These are phyloP conservation scores for Xylariaceae sp. DNA, from an alignment of 2,329 filamentous ascomycete species.

Conservation along the genomic window DNA sequence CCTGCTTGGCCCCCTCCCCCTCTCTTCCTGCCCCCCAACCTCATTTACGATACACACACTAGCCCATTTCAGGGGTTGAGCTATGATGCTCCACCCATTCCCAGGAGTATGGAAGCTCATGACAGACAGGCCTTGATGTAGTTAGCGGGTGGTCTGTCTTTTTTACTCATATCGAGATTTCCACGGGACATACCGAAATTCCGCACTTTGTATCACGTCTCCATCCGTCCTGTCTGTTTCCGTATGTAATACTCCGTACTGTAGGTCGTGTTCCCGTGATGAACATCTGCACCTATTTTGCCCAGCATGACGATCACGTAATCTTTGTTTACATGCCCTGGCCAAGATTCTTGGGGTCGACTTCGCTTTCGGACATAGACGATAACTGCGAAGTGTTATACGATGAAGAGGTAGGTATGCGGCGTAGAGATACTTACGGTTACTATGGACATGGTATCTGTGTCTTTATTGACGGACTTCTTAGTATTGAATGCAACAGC, in stretches of 20 bases:
- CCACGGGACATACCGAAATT: background rate
- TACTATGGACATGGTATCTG: too few species aligned
- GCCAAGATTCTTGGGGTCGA: background rate
- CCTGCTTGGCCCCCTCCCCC: background rate
- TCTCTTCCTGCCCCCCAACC: conserved; percentile 6
- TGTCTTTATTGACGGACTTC: too few species aligned
- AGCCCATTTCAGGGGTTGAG: conserved; percentile 10
- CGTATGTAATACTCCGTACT: too few species aligned
- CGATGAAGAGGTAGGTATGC: too few species aligned
- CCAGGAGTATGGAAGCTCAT: conserved; percentile 19
- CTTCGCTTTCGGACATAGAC: too few species aligned
- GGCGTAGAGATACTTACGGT: too few species aligned
- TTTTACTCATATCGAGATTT: background rate
- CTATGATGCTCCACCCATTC: conserved; percentile 14
- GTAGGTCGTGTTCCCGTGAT: background rate
- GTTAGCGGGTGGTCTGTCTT: background rate
- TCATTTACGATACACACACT: background rate
- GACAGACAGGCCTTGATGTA: conserved; percentile 3
- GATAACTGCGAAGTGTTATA: too few species aligned
- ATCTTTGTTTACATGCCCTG: background rate
- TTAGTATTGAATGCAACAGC: background rate
- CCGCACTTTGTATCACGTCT: background rate
- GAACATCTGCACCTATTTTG: background rate
- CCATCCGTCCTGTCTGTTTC: too few species aligned
- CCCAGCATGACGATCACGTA: background rate